These are phyloP conservation scores for Puccinia hordei DNA, from an alignment of 1,284 basidiomycete species.

Conservation along the genomic window DNA sequence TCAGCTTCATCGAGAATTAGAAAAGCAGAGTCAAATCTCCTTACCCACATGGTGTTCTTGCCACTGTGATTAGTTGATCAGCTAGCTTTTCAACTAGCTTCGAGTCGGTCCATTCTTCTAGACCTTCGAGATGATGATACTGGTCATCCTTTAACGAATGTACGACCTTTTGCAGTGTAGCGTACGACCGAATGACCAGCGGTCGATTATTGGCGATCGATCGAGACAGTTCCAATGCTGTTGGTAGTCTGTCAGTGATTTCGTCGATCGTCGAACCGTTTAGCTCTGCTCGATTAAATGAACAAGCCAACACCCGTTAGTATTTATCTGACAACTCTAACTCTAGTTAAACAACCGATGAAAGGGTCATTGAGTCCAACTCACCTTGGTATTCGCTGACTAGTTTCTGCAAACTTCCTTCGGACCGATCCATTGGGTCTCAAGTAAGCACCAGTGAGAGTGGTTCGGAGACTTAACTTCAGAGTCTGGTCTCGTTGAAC, in stretches of 20 bases:
- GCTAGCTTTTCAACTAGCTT: slow-evolving; percentile 65
- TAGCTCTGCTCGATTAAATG: slow-evolving; percentile 61
- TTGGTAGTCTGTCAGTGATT: slow-evolving; percentile 66
- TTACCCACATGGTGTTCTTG: slow-evolving; percentile 80
- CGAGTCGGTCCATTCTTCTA: slow-evolving; percentile 51
- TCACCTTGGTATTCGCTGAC: slow-evolving; percentile 41
- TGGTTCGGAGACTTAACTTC: too few species aligned
- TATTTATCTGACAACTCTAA: too few species aligned
- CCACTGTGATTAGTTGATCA: slow-evolving; percentile 68
- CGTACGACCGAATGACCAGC: slow-evolving; percentile 63
- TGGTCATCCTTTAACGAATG: slow-evolving; percentile 62
- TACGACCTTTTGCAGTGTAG: slow-evolving; percentile 46
- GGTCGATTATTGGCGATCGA: slow-evolving; percentile 75
- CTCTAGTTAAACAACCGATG: not conserved
- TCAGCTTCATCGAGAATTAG: slow-evolving; percentile 5
- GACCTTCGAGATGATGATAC: slow-evolving; percentile 55
- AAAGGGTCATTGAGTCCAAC: not conserved
- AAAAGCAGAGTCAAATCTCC: slow-evolving; percentile 53
- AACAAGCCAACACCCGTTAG: not conserved
- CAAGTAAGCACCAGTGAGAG: not conserved
- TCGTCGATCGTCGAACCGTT: slow-evolving; percentile 68
- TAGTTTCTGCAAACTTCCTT: slow-evolving; percentile 19
- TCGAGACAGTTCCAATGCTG: slow-evolving; percentile 72
- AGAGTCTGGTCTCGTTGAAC: too few species aligned
- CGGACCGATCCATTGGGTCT: slow-evolving; percentile 4